Evolutionary conservation across 257 asterid species (phyloP).

Genomic region (Primulina tabacum): DNA sequence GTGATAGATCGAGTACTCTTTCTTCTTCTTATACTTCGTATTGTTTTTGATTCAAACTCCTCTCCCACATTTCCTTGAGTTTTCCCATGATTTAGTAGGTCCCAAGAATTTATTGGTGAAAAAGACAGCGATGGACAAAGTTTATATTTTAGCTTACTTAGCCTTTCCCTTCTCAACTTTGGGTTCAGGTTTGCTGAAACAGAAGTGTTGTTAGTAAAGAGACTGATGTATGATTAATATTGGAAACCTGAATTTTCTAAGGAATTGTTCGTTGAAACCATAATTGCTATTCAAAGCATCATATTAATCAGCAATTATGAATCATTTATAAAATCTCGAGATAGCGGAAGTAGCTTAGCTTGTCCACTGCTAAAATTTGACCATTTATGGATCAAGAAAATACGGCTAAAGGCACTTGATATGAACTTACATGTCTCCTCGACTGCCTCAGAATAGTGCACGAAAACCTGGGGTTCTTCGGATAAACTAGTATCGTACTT

Average conservation of each 20-base stretch:
- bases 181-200: too few relatives aligned
- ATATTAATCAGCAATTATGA: not conserved
- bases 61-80: too few relatives aligned
- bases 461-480: not conserved
- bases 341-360: not conserved
- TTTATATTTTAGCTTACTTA: too few relatives aligned
- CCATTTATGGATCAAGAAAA: not conserved
- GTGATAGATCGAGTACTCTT: too few relatives aligned
- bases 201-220: not conserved
- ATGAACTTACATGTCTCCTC: slow-evolving; percentile 33
- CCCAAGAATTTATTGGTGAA: too few relatives aligned
- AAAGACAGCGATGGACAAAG: too few relatives aligned
- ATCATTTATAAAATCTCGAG: not conserved
- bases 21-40: too few relatives aligned
- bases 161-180: too few relatives aligned
- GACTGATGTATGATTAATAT: too few relatives aligned
- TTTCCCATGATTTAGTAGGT: too few relatives aligned
- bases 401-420: not conserved
- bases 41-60: too few relatives aligned
- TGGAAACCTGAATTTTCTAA: not conserved
- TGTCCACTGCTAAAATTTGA: not conserved
- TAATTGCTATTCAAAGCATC: not conserved
- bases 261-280: not conserved
- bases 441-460: slow-evolving; percentile 28
- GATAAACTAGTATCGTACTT: too few relatives aligned